phyloP scores from a whole-genome alignment of 192 early-diverging fungal genomes.

The Coemansia sp. region DNA sequence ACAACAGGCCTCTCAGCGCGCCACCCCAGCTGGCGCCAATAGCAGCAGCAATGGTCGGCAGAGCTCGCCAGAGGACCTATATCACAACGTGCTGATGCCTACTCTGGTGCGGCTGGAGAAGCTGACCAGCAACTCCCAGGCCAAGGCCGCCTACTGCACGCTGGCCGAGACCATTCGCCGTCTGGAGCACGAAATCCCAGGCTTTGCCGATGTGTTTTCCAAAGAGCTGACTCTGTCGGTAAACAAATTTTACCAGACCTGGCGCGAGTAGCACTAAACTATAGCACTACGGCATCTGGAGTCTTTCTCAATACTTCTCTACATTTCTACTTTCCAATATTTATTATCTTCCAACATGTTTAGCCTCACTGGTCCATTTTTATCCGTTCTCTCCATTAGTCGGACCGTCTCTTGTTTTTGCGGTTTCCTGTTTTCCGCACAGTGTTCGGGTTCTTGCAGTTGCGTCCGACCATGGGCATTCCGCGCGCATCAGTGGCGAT shows the following conservation, averaged over 20 bases:
- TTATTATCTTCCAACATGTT: background rate
- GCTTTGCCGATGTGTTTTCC: slow-evolving; percentile 50
- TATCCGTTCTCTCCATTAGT: slow-evolving; percentile 1
- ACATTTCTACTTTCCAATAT: background rate
- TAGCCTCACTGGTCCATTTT: too few species aligned
- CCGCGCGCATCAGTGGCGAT: slow-evolving; percentile 62
- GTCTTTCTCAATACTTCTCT: background rate
- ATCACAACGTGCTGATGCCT: slow-evolving; percentile 52
- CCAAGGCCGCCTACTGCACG: slow-evolving; percentile 45
- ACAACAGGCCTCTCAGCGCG: too few species aligned
- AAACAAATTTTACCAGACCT: slow-evolving; percentile 49
- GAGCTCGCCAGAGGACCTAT: slow-evolving; percentile 41
- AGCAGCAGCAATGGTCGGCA: slow-evolving; percentile 24
- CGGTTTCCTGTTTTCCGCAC: slow-evolving; percentile 52
- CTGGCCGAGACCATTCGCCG: slow-evolving; percentile 52
- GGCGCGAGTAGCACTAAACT: slow-evolving; percentile 33
- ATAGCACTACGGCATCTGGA: background rate
- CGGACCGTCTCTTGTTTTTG: slow-evolving; percentile 53
- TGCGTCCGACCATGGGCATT: slow-evolving; percentile 60
- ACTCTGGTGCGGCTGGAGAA: slow-evolving; percentile 46
- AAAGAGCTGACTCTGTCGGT: slow-evolving; percentile 48
- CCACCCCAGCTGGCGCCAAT: background rate
- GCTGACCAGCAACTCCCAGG: slow-evolving; percentile 45
- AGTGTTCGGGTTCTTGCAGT: slow-evolving; percentile 67
- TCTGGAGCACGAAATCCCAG: slow-evolving; percentile 51